phyloP scores from a whole-genome alignment of 495 filamentous ascomycete species.

The Neurospora discreta region DNA sequence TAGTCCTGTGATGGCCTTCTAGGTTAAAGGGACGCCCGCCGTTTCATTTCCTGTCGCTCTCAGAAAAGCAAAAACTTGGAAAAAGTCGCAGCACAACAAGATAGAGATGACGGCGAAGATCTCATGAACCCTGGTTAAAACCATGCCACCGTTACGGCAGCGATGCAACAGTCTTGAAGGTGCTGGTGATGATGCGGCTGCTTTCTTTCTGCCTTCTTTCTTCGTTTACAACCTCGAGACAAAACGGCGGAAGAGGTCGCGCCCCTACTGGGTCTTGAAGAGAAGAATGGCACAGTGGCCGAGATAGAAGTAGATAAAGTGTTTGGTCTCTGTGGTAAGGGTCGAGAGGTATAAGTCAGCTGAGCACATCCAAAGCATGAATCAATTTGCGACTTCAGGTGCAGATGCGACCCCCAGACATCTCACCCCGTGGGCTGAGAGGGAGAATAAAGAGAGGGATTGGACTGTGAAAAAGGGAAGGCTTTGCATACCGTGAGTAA shows the following conservation, averaged over 20 bases:
- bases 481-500: constrained; percentile 72
- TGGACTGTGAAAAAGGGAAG: background rate
- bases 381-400: background rate
- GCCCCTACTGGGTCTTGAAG: constrained; percentile 89
- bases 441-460: background rate
- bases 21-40: background rate
- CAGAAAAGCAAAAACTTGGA: background rate
- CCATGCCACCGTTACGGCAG: background rate
- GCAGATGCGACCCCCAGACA: background rate
- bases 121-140: background rate
- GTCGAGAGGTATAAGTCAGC: background rate
- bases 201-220: background rate
- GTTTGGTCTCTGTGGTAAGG: constrained; percentile 70
- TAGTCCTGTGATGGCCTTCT: background rate
- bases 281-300: constrained; percentile 96
- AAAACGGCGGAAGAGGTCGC: constrained; percentile 17
- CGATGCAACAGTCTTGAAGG: background rate
- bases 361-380: background rate
- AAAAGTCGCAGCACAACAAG: background rate
- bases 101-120: background rate
- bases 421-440: background rate
- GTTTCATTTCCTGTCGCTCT: background rate
- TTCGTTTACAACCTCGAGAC: constrained; percentile 12
- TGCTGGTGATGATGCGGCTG: background rate
- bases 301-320: constrained; percentile 99